Conservation (phyloP, 306 rosid species). For the Prunus kanzakura region DNA sequence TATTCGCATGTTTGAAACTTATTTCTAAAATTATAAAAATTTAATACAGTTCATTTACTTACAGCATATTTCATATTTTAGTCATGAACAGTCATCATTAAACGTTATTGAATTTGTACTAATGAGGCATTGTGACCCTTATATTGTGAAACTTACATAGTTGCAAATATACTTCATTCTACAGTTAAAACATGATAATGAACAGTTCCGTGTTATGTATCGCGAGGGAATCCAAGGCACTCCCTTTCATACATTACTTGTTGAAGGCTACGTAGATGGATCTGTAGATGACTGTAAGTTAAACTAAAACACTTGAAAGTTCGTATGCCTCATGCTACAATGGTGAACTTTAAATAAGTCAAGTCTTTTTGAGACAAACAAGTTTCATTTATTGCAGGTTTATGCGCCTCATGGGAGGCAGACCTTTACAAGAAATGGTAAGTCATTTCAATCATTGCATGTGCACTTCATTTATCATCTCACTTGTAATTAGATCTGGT, state of each 20-base stretch:
- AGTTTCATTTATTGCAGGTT: conserved; percentile 53
- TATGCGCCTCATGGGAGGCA: conserved; percentile 81
- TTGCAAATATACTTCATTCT: conserved; percentile 25
- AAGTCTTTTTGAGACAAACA: conserved; percentile 1
- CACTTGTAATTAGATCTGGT: not conserved
- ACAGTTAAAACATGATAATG: conserved; percentile 91
- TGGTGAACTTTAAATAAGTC: not conserved
- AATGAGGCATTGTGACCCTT: not conserved
- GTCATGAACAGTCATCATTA: not conserved
- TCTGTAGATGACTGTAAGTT: conserved; percentile 84
- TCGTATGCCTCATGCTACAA: conserved; percentile 8
- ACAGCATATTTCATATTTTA: not conserved
- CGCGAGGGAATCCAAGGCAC: conserved; percentile 82
- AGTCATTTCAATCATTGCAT: conserved; percentile 19
- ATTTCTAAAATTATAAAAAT: not conserved
- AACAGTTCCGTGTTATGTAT: conserved; percentile 92
- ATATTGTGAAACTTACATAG: not conserved
- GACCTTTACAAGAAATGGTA: conserved; percentile 82
- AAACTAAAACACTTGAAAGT: conserved; percentile 2
- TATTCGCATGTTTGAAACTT: not conserved
- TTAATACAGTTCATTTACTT: not conserved
- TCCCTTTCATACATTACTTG: conserved; percentile 84
- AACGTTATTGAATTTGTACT: not conserved
- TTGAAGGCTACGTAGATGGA: conserved; percentile 90
- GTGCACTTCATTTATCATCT: not conserved